A percentile compares a stretch with the other conserved stretches of the same genome.
Conservation (phyloP, 75 land plant genomes). For the Pinus taeda region DNA sequence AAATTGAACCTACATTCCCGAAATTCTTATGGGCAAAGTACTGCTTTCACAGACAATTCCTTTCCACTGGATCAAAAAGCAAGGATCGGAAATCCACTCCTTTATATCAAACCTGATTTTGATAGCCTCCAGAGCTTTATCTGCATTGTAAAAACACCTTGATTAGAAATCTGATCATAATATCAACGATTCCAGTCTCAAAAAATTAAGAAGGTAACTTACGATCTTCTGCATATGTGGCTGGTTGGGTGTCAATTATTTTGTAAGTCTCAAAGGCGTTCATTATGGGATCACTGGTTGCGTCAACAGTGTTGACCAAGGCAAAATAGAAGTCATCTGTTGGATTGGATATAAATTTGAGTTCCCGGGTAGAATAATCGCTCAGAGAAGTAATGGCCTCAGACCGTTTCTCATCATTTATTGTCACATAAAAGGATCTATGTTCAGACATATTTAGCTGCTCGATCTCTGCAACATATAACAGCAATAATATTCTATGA, state of each 20-base stretch:
- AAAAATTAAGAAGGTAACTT: neutral
- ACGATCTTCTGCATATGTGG: neutral
- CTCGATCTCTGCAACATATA: too few species aligned
- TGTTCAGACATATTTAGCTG: too few species aligned
- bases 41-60: neutral
- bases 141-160: neutral
- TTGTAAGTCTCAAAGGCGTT: neutral
- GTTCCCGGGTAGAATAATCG: too few species aligned
- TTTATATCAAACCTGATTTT: neutral
- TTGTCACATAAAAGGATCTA: too few species aligned
- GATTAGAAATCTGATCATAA: too few species aligned
- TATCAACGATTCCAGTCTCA: too few species aligned
- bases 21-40: neutral
- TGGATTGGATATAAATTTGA: too few species aligned
- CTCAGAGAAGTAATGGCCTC: too few species aligned
- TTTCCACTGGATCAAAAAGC: neutral
- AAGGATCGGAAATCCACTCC: neutral
- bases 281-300: neutral
- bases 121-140: neutral
- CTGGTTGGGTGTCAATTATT: neutral
- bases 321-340: too few species aligned
- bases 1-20: neutral
- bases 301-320: too few species aligned
- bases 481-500: too few species aligned
- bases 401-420: too few species aligned